phyloP scores from a whole-genome alignment of 257 asterid species.

The Solanum gracilifrons region DNA sequence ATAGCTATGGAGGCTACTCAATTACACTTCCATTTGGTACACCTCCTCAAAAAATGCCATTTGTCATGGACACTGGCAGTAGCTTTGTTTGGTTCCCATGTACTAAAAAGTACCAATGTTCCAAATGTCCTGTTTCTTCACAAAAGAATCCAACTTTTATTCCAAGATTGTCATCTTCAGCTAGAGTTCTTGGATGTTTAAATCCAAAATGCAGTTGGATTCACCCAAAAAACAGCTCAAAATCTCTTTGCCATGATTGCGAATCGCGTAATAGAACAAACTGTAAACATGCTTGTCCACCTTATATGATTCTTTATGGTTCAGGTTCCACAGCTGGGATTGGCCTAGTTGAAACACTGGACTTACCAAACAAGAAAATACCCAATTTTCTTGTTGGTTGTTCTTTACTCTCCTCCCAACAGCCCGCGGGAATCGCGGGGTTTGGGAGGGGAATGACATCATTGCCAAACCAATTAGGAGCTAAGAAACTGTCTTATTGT shows the following conservation, averaged over 20 bases:
- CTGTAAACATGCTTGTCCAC: conserved; percentile 72
- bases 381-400: conserved; percentile 62
- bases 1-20: conserved; percentile 69
- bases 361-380: conserved; percentile 24
- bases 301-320: conserved; percentile 65
- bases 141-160: conserved; percentile 31
- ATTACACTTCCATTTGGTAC: conserved; percentile 76
- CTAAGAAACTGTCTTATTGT: conserved; percentile 71
- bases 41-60: conserved; percentile 60
- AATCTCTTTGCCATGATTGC: conserved; percentile 43
- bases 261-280: conserved; percentile 5
- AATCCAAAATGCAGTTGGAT: conserved; percentile 74
- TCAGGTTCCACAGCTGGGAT: conserved; percentile 72
- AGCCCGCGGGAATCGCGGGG: conserved; percentile 81
- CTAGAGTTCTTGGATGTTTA: conserved; percentile 52
- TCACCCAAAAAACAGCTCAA: conserved; percentile 34
- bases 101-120: conserved; percentile 48
- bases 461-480: conserved; percentile 56
- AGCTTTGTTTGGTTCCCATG: conserved; percentile 89
- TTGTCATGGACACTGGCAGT: conserved; percentile 84
- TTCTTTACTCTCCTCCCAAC: conserved; percentile 53
- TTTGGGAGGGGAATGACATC: conserved; percentile 69
- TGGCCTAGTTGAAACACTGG: conserved; percentile 54
- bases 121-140: conserved; percentile 13
- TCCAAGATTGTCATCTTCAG: conserved; percentile 68